Percentiles rank a stretch among this genome's conserved stretches.
phyloP scores from a whole-genome alignment of 257 asterid genomes.

The Osmanthus fragrans region DNA sequence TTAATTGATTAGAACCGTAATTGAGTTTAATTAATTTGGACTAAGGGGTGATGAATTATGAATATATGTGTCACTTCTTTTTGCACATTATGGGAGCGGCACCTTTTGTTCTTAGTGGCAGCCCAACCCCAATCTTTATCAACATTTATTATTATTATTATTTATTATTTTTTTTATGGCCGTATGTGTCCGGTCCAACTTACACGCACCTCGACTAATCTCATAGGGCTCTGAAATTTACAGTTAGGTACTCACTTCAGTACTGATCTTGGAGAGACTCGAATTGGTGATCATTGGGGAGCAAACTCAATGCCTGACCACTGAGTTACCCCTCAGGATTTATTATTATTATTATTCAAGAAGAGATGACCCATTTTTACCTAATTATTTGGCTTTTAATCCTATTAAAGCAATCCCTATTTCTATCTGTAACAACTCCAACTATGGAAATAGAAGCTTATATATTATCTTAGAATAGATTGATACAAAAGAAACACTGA shows the following conservation, averaged over 20 bases:
- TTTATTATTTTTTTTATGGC: too few relatives aligned
- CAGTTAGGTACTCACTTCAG: too few relatives aligned
- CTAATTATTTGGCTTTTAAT: slow-evolving; percentile 25
- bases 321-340: too few relatives aligned
- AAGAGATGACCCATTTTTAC: slow-evolving; percentile 19
- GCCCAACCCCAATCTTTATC: slow-evolving; percentile 26
- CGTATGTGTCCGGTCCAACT: too few relatives aligned
- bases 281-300: too few relatives aligned
- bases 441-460: too few relatives aligned
- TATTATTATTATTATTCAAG: neutral
- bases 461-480: too few relatives aligned
- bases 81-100: too few relatives aligned
- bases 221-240: too few relatives aligned
- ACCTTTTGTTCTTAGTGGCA: neutral
- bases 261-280: too few relatives aligned
- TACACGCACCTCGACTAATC: too few relatives aligned
- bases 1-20: neutral
- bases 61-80: slow-evolving; percentile 26
- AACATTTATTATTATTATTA: slow-evolving; percentile 1
- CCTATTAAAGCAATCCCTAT: neutral
- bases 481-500: neutral
- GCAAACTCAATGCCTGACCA: too few relatives aligned
- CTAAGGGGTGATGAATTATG: neutral
- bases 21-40: slow-evolving; percentile 5
- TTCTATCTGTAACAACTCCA: neutral